Conservation (phyloP, 352 stramenopile species). For the Globisporangium okanoganense region DNA sequence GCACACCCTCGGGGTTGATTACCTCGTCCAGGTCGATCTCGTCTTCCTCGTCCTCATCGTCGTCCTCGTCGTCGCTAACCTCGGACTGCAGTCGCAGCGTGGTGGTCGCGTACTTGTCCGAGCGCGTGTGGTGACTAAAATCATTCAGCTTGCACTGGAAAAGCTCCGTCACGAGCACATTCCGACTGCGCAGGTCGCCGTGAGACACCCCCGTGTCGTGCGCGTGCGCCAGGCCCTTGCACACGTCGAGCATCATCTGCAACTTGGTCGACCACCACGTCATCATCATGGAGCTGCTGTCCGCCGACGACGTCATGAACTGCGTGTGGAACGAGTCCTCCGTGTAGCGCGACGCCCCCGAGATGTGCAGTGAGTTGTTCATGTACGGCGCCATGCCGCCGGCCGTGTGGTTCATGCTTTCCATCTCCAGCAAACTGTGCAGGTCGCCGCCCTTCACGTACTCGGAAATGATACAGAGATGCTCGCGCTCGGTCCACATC, state of each 20-base stretch:
- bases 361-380: background rate
- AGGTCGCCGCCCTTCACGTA: slow-evolving; percentile 61
- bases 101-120: slow-evolving; percentile 23
- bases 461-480: slow-evolving; percentile 70
- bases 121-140: slow-evolving; percentile 34
- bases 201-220: slow-evolving; percentile 53
- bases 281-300: slow-evolving; percentile 24
- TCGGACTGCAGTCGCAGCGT: slow-evolving; percentile 14
- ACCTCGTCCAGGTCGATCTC: slow-evolving; percentile 22
- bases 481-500: slow-evolving; percentile 59
- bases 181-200: slow-evolving; percentile 61
- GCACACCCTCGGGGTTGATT: slow-evolving; percentile 28
- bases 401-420: slow-evolving; percentile 30
- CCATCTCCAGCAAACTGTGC: slow-evolving; percentile 42
- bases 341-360: background rate
- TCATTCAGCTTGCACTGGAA: slow-evolving; percentile 63
- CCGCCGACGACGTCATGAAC: slow-evolving; percentile 7
- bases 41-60: slow-evolving; percentile 14
- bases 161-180: slow-evolving; percentile 55
- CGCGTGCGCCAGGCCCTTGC: slow-evolving; percentile 43
- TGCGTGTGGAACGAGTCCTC: slow-evolving; percentile 11
- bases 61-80: slow-evolving; percentile 15
- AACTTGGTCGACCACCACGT: slow-evolving; percentile 37
- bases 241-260: slow-evolving; percentile 57
- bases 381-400: background rate